phyloP scores from a whole-genome alignment of 495 filamentous ascomycete species.

The Neurospora pannonica region DNA sequence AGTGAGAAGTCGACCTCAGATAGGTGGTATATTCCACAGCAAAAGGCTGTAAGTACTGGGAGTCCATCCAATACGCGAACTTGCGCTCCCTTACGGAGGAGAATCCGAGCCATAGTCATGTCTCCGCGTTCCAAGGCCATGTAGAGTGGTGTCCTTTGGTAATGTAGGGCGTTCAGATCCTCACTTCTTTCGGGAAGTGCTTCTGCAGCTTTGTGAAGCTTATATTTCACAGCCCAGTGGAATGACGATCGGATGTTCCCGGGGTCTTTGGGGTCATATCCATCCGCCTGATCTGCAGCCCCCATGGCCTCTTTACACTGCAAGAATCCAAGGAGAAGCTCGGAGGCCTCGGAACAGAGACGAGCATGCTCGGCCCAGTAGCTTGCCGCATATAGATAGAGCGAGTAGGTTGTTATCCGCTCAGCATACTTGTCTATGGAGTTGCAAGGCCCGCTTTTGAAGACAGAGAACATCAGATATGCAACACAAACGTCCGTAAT shows the following conservation, averaged over 20 bases:
- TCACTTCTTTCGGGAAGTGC: neutral
- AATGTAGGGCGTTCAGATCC: neutral
- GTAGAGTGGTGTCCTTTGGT: neutral
- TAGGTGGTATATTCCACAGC: fast-evolving
- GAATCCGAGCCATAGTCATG: neutral
- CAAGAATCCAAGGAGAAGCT: neutral
- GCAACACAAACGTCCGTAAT: neutral
- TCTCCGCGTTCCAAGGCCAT: neutral
- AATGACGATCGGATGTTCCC: neutral
- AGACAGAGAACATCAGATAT: neutral
- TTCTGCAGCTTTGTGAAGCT: neutral
- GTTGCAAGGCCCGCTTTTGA: neutral
- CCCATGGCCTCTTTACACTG: neutral
- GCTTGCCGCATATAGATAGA: neutral
- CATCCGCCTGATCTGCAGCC: neutral
- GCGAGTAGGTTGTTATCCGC: neutral
- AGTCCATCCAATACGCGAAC: neutral
- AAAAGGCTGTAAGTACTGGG: neutral
- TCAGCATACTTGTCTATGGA: neutral
- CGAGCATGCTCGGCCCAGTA: neutral
- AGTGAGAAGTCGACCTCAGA: neutral
- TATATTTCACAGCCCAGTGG: neutral
- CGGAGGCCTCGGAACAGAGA: neutral
- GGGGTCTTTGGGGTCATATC: too few relatives aligned
- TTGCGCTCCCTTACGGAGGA: neutral